Base-by-base conservation (phyloP, 1,139 yeast species). In the Groenewaldozyma auringiensis region DNA sequence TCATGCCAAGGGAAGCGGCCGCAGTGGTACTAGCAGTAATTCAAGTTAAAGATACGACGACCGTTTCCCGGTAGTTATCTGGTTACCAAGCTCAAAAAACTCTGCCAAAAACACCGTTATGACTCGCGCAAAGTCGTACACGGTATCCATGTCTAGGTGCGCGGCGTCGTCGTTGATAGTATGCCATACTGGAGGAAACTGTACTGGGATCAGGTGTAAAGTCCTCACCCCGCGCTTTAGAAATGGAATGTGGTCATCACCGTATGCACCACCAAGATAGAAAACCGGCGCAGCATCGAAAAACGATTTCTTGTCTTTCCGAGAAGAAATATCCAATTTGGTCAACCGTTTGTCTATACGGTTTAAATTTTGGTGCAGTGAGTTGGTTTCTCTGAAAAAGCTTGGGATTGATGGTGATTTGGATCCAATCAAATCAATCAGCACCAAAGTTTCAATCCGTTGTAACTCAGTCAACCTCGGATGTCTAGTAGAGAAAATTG, bases 1-100 rank as follows among this genome's bases (percentile, higher is more conserved):
- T 41, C 92, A 83, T 59, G 81, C 89, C 29, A 81, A 80, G 55
- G 87, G 87, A 13, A 69, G 65, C 9, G 29, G 29, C 29, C 29
- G 29, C 11, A 25, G 9, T 25, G 11, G 29, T 25, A 25, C 29
- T 25, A 25, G 9, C 29, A 25, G 50, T 51, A 21, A 39, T 20
- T 4, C 20, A 14, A 9, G 2, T 39, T 11, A 17, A 21, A 21
- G 41, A 9, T n/a, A n/a, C n/a, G n/a, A n/a, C n/a, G n/a, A n/a
- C n/a, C n/a, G n/a, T n/a, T n/a, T 27, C 32, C 32, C n/a, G n/a
- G 32, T 4, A 8, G 20, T 17, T 17, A 35, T 35, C 6, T 20
- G 8, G 6, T 35, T 20, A 14, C 55, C 54, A 11, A 61, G 50
- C 36, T 59, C 64, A 13, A 64, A 50, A 44, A 61, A 63, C 43